Conservation (phyloP, 306 rosid species). For the Rosa lucieae region DNA sequence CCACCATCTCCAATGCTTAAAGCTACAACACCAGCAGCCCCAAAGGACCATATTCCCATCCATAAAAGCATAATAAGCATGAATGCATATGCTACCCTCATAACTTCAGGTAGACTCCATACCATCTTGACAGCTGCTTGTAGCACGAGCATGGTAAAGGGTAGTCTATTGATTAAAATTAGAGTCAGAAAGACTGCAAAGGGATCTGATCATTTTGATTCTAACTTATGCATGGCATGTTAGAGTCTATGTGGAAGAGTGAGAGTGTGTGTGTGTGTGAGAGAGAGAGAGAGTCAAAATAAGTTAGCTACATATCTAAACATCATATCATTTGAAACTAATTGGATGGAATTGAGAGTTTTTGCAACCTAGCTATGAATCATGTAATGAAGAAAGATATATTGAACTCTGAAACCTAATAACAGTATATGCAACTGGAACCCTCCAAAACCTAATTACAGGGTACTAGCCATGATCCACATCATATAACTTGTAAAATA, state of each 20-base stretch:
- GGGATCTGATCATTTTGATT: slow-evolving; percentile 15
- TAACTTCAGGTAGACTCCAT: slow-evolving; percentile 81
- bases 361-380: neutral
- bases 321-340: neutral
- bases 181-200: slow-evolving; percentile 30
- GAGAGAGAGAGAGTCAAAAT: neutral
- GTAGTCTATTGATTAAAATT: slow-evolving; percentile 62
- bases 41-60: slow-evolving; percentile 95
- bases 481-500: neutral
- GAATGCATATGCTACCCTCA: slow-evolving; percentile 76
- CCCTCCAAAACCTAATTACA: neutral
- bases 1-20: slow-evolving; percentile 89
- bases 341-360: neutral
- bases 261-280: neutral
- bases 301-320: neutral
- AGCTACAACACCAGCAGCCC: slow-evolving; percentile 98
- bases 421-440: neutral
- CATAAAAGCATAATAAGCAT: slow-evolving; percentile 84
- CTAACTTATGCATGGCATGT: slow-evolving; percentile 8
- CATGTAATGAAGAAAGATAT: neutral
- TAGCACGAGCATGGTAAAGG: slow-evolving; percentile 92
- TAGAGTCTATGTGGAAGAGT: neutral
- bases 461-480: neutral
- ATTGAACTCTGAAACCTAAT: neutral
- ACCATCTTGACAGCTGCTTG: slow-evolving; percentile 93